Evolutionary conservation across 768 basidiomycete species (phyloP).

Genomic region (Collybiopsis confluens): DNA sequence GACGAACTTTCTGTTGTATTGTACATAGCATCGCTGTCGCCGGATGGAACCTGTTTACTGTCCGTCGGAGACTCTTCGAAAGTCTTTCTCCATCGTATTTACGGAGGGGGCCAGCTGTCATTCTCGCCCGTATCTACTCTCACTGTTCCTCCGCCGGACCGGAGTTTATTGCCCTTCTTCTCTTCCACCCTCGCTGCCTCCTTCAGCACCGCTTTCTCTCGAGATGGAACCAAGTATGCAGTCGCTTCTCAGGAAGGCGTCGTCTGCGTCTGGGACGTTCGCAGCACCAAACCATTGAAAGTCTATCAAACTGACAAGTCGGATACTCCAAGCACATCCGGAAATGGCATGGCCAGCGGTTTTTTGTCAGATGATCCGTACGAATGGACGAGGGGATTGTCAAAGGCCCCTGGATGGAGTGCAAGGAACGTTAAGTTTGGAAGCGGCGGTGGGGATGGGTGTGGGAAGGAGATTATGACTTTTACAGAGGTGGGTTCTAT

Average conservation of each 20-base stretch:
- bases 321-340: not conserved
- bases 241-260: constrained; percentile 81
- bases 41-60: constrained; percentile 80
- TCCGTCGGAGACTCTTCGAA: constrained; percentile 90
- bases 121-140: constrained; percentile 70
- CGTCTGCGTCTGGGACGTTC: constrained; percentile 79
- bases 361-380: constrained; percentile 60
- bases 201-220: constrained; percentile 77
- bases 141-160: constrained; percentile 54
- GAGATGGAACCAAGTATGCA: constrained; percentile 74
- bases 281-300: constrained; percentile 66
- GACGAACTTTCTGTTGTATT: constrained; percentile 9
- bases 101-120: constrained; percentile 54
- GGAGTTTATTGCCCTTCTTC: constrained; percentile 30
- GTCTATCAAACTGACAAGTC: constrained; percentile 58
- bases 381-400: constrained; percentile 59
- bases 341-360: constrained; percentile 12
- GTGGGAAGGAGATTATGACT: constrained; percentile 71
- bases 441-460: constrained; percentile 44
- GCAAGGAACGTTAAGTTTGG: constrained; percentile 85
- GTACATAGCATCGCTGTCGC: constrained; percentile 76
- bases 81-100: constrained; percentile 76
- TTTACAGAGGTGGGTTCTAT: constrained; percentile 78
- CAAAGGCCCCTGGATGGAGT: constrained; percentile 75
- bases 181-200: constrained; percentile 57